Conservation (phyloP, 305 asterid species). For the Ilex paraguariensis region DNA sequence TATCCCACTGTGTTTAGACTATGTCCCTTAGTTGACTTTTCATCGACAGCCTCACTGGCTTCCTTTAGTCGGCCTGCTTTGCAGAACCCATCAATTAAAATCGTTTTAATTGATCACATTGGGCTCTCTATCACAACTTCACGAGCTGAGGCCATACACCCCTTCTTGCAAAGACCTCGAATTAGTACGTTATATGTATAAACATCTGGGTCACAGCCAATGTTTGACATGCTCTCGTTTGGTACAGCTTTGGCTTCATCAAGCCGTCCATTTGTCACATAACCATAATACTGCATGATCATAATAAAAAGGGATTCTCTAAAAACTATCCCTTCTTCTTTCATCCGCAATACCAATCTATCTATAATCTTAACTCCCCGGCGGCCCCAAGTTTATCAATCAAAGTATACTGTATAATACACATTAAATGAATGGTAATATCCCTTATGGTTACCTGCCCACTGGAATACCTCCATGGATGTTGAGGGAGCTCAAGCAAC, state of each 20-base stretch:
- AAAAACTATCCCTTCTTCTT: constrained; percentile 54
- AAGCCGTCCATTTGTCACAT: constrained; percentile 32
- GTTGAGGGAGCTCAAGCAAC: constrained; percentile 59
- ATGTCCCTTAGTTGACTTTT: constrained; percentile 59
- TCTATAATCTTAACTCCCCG: constrained; percentile 59
- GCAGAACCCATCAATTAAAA: constrained; percentile 66
- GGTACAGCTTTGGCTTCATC: constrained; percentile 67
- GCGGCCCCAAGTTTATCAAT: constrained; percentile 60
- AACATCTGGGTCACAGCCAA: constrained; percentile 53
- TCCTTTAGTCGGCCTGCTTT: constrained; percentile 55
- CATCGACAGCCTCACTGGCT: constrained; percentile 45
- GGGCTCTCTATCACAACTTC: constrained; percentile 50
- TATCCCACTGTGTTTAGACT: constrained; percentile 65
- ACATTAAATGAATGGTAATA: constrained; percentile 68
- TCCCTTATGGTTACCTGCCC: constrained; percentile 66
- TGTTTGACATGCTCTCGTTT: constrained; percentile 32
- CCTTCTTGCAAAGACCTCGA: constrained; percentile 67
- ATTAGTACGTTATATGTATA: constrained; percentile 68
- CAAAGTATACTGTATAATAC: constrained; percentile 64
- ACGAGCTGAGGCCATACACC: constrained; percentile 52
- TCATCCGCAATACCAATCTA: constrained; percentile 66
- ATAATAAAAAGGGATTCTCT: constrained; percentile 61
- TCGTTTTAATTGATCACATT: constrained; percentile 64
- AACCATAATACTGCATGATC: constrained; percentile 82
- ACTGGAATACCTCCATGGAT: constrained; percentile 64